A percentile compares a stretch with the other conserved stretches of the same genome.
phyloP scores from a whole-genome alignment of 2,329 filamentous ascomycete genomes.

The Teratosphaeriaceae sp. region DNA sequence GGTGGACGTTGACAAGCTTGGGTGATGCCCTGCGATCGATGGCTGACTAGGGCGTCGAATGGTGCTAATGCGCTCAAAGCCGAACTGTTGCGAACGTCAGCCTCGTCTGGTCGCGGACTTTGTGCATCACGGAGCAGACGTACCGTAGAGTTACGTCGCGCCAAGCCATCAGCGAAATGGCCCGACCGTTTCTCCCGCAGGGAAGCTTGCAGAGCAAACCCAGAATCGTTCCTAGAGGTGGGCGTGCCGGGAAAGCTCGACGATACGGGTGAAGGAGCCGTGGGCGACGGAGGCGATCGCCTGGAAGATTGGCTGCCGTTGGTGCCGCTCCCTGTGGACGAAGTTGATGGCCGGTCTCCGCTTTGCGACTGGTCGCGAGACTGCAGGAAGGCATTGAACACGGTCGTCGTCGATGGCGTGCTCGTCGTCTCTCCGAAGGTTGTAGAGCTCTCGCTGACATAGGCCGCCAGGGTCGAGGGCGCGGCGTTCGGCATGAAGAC shows the following conservation, averaged over 20 bases:
- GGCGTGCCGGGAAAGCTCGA: constrained; percentile 71
- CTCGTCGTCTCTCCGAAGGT: constrained; percentile 63
- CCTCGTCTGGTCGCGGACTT: constrained; percentile 21
- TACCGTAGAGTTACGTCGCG: constrained; percentile 81
- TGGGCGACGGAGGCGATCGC: constrained; percentile 51
- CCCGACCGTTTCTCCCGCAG: constrained; percentile 91
- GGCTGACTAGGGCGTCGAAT: constrained; percentile 59
- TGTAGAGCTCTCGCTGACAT: constrained; percentile 82
- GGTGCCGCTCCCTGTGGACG: constrained; percentile 44
- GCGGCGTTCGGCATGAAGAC: constrained; percentile 69
- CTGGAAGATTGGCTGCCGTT: constrained; percentile 27
- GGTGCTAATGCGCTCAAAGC: constrained; percentile 63
- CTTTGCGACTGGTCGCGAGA: constrained; percentile 58
- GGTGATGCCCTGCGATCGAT: constrained; percentile 35
- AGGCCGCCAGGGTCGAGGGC: constrained; percentile 70
- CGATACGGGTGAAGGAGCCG: constrained; percentile 78
- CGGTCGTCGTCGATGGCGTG: constrained; percentile 51
- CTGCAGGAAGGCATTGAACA: constrained; percentile 89
- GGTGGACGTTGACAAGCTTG: constrained; percentile 62
- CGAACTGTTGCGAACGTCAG: constrained; percentile 50
- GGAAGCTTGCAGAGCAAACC: constrained; percentile 77
- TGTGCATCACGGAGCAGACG: constrained; percentile 25
- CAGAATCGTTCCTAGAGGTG: constrained; percentile 85
- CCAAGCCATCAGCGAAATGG: constrained; percentile 52
- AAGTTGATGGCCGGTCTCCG: constrained; percentile 71